Conservation (phyloP, 2,329 filamentous ascomycete species). For the Trichophyton benhamiae region DNA sequence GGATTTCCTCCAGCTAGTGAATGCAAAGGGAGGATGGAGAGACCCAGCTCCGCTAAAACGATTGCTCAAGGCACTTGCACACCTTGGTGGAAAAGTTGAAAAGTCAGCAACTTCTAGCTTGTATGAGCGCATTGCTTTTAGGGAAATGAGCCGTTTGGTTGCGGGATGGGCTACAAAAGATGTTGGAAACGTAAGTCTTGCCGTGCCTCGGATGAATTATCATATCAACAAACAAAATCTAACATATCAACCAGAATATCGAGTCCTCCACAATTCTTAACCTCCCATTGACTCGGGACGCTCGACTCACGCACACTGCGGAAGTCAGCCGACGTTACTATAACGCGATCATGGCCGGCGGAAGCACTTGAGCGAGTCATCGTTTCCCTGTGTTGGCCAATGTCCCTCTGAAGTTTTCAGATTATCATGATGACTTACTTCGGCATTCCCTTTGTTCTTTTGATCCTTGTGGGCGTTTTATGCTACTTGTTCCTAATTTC, state of each 20-base stretch:
- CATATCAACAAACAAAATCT: slow-evolving; percentile 6
- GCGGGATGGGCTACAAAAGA: slow-evolving; percentile 53
- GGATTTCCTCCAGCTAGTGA: slow-evolving; percentile 44
- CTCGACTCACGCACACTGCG: slow-evolving; percentile 56
- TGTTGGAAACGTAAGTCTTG: slow-evolving; percentile 44
- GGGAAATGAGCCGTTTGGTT: slow-evolving; percentile 67
- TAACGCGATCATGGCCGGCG: slow-evolving; percentile 45
- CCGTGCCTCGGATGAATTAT: neutral
- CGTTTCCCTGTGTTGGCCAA: neutral
- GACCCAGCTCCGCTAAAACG: slow-evolving; percentile 32
- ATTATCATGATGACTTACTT: neutral
- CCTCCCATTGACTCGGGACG: slow-evolving; percentile 54
- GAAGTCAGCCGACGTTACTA: slow-evolving; percentile 60
- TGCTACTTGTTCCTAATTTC: neutral
- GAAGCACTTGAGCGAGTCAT: neutral
- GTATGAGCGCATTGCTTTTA: slow-evolving; percentile 58
- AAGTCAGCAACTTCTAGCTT: slow-evolving; percentile 32
- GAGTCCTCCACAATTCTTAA: slow-evolving; percentile 29
- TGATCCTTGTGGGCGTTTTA: neutral
- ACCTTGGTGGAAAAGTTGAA: slow-evolving; percentile 30
- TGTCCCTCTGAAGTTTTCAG: neutral
- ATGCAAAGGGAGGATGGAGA: slow-evolving; percentile 27
- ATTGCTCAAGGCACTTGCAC: slow-evolving; percentile 38
- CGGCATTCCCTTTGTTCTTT: neutral
- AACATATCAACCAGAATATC: slow-evolving; percentile 18